A percentile compares a stretch with the other conserved stretches of the same genome.
Conservation (phyloP, 2,329 filamentous ascomycete species). For the Drechslerella dactyloides region DNA sequence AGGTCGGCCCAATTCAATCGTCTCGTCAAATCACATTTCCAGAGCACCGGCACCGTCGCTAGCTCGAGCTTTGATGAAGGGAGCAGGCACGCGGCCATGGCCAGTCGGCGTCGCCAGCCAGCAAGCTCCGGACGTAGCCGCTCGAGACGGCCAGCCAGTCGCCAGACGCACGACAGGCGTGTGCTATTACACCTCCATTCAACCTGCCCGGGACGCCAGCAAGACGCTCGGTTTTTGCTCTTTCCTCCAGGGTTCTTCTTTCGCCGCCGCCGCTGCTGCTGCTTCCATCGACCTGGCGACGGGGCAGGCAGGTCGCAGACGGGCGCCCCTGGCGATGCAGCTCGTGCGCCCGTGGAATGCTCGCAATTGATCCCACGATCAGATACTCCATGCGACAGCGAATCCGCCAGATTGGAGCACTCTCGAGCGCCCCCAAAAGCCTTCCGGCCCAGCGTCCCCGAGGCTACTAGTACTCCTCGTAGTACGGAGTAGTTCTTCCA, state of each 20-base stretch:
- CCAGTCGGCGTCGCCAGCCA: conserved; percentile 1
- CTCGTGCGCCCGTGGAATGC: background rate
- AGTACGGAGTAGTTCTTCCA: too few relatives aligned
- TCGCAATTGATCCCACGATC: background rate
- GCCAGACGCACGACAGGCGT: background rate
- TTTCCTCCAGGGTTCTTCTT: background rate
- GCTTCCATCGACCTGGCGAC: background rate
- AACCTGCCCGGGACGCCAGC: background rate
- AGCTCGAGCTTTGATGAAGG: background rate
- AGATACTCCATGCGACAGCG: background rate
- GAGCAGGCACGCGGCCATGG: background rate
- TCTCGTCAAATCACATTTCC: conserved; percentile 5
- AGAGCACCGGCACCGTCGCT: background rate
- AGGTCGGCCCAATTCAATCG: background rate
- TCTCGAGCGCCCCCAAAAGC: too few relatives aligned
- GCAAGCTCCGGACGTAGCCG: conserved; percentile 7
- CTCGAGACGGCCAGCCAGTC: background rate
- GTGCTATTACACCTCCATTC: background rate
- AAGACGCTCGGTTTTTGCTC: too few relatives aligned
- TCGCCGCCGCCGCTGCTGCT: background rate
- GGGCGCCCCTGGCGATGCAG: background rate
- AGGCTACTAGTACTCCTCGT: too few relatives aligned
- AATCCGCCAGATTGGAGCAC: too few relatives aligned
- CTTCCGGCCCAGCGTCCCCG: too few relatives aligned
- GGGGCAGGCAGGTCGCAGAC: background rate